phyloP scores from a whole-genome alignment of 371 early-diverging fungal genomes.

The Gilbertella persicaria region DNA sequence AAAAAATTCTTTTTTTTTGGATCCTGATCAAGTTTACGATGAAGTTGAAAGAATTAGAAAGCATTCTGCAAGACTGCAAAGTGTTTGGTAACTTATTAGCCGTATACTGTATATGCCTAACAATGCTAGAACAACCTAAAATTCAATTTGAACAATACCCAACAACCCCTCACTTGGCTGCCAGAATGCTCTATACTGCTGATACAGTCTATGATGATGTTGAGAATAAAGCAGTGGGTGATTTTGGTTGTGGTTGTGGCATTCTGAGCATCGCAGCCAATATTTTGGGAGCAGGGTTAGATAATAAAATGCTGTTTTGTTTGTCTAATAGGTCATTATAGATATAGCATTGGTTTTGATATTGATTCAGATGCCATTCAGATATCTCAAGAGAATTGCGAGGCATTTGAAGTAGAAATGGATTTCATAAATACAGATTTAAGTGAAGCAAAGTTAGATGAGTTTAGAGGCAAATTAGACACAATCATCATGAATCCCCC shows the following conservation, averaged over 20 bases:
- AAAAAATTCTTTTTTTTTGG: too few relatives aligned
- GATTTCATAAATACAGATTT: constrained; percentile 64
- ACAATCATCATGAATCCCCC: constrained; percentile 88
- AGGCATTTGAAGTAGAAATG: constrained; percentile 66
- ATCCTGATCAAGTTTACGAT: too few relatives aligned
- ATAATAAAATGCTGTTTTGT: not conserved
- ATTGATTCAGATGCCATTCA: constrained; percentile 82
- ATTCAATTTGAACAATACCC: constrained; percentile 86
- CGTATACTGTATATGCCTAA: not conserved
- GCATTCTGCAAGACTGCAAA: constrained; percentile 70
- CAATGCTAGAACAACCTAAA: constrained; percentile 65
- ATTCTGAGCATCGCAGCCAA: constrained; percentile 67
- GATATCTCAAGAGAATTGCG: constrained; percentile 70
- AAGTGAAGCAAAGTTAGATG: constrained; percentile 27
- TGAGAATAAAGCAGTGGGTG: constrained; percentile 71
- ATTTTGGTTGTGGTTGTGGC: constrained; percentile 87
- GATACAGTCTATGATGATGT: constrained; percentile 78
- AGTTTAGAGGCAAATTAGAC: constrained; percentile 62
- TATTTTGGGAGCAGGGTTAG: constrained; percentile 63
- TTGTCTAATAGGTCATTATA: constrained; percentile 1
- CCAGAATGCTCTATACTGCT: constrained; percentile 83
- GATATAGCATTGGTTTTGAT: constrained; percentile 74
- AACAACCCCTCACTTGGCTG: constrained; percentile 82
- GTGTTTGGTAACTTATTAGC: constrained; percentile 56
- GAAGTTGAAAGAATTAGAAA: constrained; percentile 80